phyloP scores from a whole-genome alignment of 176 grass and related monocot genomes.

The Oryza meridionalis region DNA sequence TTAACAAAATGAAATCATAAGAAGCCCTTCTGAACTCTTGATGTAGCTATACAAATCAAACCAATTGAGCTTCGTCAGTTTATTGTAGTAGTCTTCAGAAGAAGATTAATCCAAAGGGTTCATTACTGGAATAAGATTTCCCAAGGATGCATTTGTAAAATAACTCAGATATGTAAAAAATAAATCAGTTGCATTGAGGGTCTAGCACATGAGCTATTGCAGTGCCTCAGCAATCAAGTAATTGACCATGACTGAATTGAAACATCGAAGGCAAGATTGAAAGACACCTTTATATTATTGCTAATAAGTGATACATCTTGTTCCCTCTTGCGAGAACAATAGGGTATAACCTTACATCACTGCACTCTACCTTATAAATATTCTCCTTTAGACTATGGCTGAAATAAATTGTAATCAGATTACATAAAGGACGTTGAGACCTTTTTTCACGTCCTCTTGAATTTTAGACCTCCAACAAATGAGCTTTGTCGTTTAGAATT shows the following conservation, averaged over 20 bases:
- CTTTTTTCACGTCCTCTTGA: slow-evolving; percentile 4
- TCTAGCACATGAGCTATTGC: neutral
- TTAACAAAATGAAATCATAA: no score
- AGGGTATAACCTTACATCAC: slow-evolving; percentile 34
- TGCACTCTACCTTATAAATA: slow-evolving; percentile 45
- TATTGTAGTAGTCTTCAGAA: no score
- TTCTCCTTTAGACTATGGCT: slow-evolving; percentile 16
- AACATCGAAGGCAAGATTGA: neutral
- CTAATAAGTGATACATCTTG: neutral
- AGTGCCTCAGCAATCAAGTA: neutral
- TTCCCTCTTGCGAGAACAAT: slow-evolving; percentile 42
- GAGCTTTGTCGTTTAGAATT: slow-evolving; percentile 74
- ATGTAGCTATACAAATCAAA: no score
- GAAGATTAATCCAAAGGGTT: no score
- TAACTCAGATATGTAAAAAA: no score
- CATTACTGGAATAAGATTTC: no score
- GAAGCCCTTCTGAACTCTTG: no score
- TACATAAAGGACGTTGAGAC: slow-evolving; percentile 11
- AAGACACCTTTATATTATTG: slow-evolving; percentile 32
- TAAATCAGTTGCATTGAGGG: neutral
- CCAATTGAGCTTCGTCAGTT: no score
- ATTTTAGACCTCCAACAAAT: slow-evolving; percentile 72
- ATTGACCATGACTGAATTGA: neutral
- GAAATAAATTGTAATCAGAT: slow-evolving; percentile 35
- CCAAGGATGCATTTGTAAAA: no score